Evolutionary conservation across 169 alveolate species (phyloP), one percentile per base, ranked within the genome.

Genomic region (Plasmodium adleri): DNA sequence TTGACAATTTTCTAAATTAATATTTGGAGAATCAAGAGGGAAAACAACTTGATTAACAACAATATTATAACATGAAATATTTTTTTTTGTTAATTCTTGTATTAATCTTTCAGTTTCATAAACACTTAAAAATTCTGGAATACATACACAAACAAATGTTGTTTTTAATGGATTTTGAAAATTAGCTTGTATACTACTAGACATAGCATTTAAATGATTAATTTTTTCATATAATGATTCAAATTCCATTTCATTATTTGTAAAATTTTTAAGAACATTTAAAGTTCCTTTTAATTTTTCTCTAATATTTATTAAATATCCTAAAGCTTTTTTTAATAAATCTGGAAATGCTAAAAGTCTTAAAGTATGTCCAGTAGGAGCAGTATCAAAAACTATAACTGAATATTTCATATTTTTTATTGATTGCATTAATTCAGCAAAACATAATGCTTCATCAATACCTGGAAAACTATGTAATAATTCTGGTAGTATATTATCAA

Each of bases 311-410:
- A 97, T 93, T 26, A 99, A 59, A 88, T 98, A 97, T 15, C 96
- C 95, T 24, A 98, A 87, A 7, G 98, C 99, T 92, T 97, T 98
- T 22, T 98, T 99, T 26, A 99, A 93, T 60, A 98, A 90, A 45
- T 95, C 96, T 0, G 99, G 99, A 94, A 99, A 98, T 60, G 98
- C 97, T 20, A 99, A 94, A 39, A 99, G 96, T 92, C 99, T 97
- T 50, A 99, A 93, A 12, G 99, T 99, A 91, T 99, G 99, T 0
- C 99, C 99, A 8, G 99, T 99, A 10, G 99, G 99, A 22, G 99
- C 99, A 1, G 99, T 99, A 78, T 99, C 99, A 89, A 99, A 98
- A 3, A 99, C 97, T 0, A 98, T 97, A 1, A 97, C 95, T 73
- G 98, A 97, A 86, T 97, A 99, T 70, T 97, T 94, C 97, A 95